Percentiles rank a stretch among this genome's conserved stretches.
phyloP scores from a whole-genome alignment of 169 alveolate species.

The Eimeria praecox region DNA sequence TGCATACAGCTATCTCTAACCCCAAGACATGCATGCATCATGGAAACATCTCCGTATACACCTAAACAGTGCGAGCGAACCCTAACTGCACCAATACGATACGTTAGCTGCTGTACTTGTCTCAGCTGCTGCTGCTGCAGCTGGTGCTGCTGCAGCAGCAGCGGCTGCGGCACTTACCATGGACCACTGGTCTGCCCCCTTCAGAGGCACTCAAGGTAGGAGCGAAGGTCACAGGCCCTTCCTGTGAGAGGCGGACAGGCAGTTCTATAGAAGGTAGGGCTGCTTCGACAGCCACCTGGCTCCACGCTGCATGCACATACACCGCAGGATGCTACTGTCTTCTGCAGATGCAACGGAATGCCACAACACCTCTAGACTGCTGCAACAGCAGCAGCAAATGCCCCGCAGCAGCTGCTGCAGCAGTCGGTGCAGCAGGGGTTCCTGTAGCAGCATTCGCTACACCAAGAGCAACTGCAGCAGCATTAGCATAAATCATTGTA shows the following conservation, averaged over 20 bases:
- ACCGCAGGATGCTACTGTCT: neutral
- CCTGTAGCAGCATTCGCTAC: neutral
- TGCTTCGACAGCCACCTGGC: conserved; percentile 51
- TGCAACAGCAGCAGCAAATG: neutral
- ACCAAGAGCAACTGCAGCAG: neutral
- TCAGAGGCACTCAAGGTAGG: conserved; percentile 38
- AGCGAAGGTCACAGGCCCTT: conserved; percentile 3
- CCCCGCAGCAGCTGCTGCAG: neutral
- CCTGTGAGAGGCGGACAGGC: conserved; percentile 31
- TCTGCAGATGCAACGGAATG: neutral
- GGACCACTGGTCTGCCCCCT: conserved; percentile 70
- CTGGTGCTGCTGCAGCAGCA: neutral
- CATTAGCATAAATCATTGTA: no score
- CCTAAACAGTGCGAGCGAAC: no score
- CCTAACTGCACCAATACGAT: neutral
- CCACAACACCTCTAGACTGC: no score
- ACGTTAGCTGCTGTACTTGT: no score
- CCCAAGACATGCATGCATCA: no score
- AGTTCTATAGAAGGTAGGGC: conserved; percentile 36
- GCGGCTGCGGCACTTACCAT: conserved; percentile 24
- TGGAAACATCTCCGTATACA: no score
- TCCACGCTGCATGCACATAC: conserved; percentile 59
- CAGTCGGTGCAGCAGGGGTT: neutral
- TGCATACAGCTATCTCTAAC: no score
- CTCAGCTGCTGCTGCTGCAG: neutral